Base-by-base conservation (phyloP, 352 stramenopile species). In the Globisporangium emineosum region DNA sequence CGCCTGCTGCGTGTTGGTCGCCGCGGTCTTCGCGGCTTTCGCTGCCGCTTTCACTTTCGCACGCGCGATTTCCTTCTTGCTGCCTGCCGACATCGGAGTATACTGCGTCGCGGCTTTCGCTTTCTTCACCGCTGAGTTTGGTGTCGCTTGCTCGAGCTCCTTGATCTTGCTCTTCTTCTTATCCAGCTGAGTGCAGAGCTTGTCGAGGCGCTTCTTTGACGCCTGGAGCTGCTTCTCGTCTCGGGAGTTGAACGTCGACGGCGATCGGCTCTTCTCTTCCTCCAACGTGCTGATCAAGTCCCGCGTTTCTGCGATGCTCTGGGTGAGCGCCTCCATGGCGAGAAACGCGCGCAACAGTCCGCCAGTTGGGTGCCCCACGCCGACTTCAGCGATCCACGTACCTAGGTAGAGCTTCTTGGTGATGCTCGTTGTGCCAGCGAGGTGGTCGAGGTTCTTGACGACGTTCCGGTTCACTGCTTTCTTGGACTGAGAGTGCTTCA, bases 381-480 rank as follows among this genome's bases (percentile, higher is more conserved):
- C 91, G 19, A 97, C 85, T 68, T 97, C 88, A 5, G 87, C 88
- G 37, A 97, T 81, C 89, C 88, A 97, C 17, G 80, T 88, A 47
- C 79, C 75, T 1, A 94, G 13, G 55, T 97, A 97, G 52, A 93
- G 65, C 2, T 72, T 65, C 42, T 86, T 85, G 3, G 54, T 86
- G 23, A 71, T 67, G 9, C 69, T 78, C 1, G 30, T 78, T 4
- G 71, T 77, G 3, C 59, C 68, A 12, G 72, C 76, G 12, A 93
- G 69, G 47, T 93, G 83, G 5, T 93, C 84, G 0, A 93, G 52
- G 37, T 92, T 91, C 45, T 65, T 68, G 1, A 96, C 83, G 2
- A 79, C 74, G 47, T 27, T 53, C 47, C n/a, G 47, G 27, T 53
- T 53, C n/a, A 53, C 27, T 27, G 47, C 47, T 53, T 27, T 23